Percentiles rank a stretch among this genome's conserved stretches.
These are phyloP conservation scores for Quercus berberidifolia DNA, from an alignment of 306 rosid genomes.

Conservation along the genomic window DNA sequence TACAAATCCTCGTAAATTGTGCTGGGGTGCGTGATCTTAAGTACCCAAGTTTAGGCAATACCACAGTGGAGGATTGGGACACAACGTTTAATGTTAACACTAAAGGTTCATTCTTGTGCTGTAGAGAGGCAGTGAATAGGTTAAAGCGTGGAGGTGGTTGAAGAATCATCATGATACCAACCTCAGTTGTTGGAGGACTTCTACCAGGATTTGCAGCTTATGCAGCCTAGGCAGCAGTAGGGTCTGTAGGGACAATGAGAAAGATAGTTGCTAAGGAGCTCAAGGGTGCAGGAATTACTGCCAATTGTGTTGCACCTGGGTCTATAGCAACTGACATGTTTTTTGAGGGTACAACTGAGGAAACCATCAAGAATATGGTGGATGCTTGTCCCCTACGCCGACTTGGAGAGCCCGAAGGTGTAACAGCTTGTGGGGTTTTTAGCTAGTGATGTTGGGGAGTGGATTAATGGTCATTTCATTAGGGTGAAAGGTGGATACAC, in stretches of 20 bases:
- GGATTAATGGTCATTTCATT: constrained; percentile 51
- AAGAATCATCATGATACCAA: constrained; percentile 32
- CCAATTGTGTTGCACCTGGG: constrained; percentile 48
- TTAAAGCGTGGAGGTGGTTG: constrained; percentile 33
- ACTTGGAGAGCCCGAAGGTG: constrained; percentile 39
- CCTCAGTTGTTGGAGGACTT: constrained; percentile 24
- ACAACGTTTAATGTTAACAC: constrained; percentile 36
- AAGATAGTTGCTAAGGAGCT: constrained; percentile 48
- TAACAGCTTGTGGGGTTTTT: constrained; percentile 40
- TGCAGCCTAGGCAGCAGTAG: constrained; percentile 45
- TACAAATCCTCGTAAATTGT: constrained; percentile 33
- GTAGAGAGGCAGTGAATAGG: constrained; percentile 33
- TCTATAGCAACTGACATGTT: constrained; percentile 46
- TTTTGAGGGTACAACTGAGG: constrained; percentile 36
- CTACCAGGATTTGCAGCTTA: constrained; percentile 37
- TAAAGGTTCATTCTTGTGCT: constrained; percentile 33
- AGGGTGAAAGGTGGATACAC: constrained; percentile 39
- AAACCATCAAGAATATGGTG: constrained; percentile 4
- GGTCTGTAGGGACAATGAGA: constrained; percentile 40
- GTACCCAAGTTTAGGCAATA: constrained; percentile 32
- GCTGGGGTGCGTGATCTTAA: constrained; percentile 40
- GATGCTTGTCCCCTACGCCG: constrained; percentile 43
- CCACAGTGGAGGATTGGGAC: constrained; percentile 35
- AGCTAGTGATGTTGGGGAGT: constrained; percentile 41
- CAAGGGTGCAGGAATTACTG: constrained; percentile 37